Conservation (phyloP, 352 stramenopile genomes). For the Pythium folliculosum region DNA sequence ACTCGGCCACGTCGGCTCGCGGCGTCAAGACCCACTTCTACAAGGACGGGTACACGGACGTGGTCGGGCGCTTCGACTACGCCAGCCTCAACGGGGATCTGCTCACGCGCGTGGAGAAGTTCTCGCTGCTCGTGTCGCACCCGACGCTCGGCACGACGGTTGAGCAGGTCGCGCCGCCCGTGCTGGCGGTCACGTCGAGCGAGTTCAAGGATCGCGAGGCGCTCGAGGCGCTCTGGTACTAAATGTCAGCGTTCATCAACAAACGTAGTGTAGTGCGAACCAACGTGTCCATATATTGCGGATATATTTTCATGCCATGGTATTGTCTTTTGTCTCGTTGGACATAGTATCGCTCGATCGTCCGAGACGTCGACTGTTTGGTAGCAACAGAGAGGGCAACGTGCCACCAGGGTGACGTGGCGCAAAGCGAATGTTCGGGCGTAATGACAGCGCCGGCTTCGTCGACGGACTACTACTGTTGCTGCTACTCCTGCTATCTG, state of each 20-base stretch:
- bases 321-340: slow-evolving; percentile 6
- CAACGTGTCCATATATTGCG: neutral
- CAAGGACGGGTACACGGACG: slow-evolving; percentile 83
- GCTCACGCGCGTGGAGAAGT: slow-evolving; percentile 41
- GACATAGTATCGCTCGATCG: neutral
- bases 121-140: slow-evolving; percentile 55
- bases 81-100: slow-evolving; percentile 56
- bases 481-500: neutral
- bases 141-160: slow-evolving; percentile 44
- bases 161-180: slow-evolving; percentile 44
- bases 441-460: slow-evolving; percentile 16
- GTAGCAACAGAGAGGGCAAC: slow-evolving; percentile 46
- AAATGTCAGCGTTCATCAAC: neutral
- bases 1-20: neutral
- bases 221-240: slow-evolving; percentile 25
- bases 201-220: slow-evolving; percentile 30
- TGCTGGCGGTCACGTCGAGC: slow-evolving; percentile 35
- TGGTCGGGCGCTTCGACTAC: slow-evolving; percentile 77
- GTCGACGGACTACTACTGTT: slow-evolving; percentile 7
- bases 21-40: slow-evolving; percentile 48
- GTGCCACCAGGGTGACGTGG: slow-evolving; percentile 45
- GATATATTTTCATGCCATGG: neutral
- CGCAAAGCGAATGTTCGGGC: slow-evolving; percentile 47
- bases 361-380: slow-evolving; percentile 6
- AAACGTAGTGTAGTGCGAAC: too few species aligned